Percentiles rank a stretch among this genome's conserved stretches.
These are phyloP conservation scores for Toxicodendron radicans DNA, from an alignment of 345 rosid genomes.

Conservation along the genomic window DNA sequence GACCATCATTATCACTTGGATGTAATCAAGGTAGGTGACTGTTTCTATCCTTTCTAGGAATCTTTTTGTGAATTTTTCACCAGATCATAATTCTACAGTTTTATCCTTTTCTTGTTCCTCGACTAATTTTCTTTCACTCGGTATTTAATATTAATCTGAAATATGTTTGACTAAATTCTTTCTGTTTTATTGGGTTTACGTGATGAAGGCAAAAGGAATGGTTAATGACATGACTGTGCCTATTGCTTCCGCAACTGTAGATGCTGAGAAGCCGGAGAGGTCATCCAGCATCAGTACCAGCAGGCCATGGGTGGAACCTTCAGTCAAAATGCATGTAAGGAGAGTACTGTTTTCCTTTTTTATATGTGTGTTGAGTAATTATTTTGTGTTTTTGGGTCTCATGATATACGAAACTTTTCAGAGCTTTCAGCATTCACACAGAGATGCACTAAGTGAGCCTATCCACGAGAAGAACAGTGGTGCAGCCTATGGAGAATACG, in stretches of 20 bases:
- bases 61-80: neutral
- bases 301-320: slow-evolving; percentile 59
- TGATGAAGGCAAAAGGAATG: slow-evolving; percentile 48
- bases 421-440: slow-evolving; percentile 53
- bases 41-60: neutral
- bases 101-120: neutral
- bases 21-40: neutral
- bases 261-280: slow-evolving; percentile 55
- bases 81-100: neutral
- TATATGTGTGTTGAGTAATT: neutral
- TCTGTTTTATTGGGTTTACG: slow-evolving; percentile 16
- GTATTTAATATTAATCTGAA: neutral
- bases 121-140: neutral
- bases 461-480: slow-evolving; percentile 52
- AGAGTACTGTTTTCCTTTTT: slow-evolving; percentile 6
- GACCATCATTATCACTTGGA: neutral
- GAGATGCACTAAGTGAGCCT: slow-evolving; percentile 52
- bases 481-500: slow-evolving; percentile 52
- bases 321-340: slow-evolving; percentile 59
- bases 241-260: slow-evolving; percentile 39
- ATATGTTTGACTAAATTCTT: slow-evolving; percentile 11
- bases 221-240: slow-evolving; percentile 38
- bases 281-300: slow-evolving; percentile 37
- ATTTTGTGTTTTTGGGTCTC: slow-evolving; percentile 19
- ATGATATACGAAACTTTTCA: slow-evolving; percentile 25